Percentiles rank a stretch among this genome's conserved stretches.
Evolutionary conservation across 2,329 filamentous ascomycete genomes (phyloP).

Genomic region (Neocucurbitaria cava): DNA sequence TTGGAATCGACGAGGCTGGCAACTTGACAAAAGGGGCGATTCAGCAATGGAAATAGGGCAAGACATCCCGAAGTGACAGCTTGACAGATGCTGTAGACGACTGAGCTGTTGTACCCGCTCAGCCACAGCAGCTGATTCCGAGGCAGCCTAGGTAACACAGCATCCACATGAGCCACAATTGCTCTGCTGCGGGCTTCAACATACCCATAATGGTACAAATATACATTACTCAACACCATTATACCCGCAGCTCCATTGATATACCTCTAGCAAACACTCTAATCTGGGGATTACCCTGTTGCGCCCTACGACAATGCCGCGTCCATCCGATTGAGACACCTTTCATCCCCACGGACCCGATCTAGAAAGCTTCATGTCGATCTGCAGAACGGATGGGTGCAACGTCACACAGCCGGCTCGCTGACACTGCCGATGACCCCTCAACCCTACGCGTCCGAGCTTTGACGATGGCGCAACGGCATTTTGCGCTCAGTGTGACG

Average conservation of each 20-base stretch:
- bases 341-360: conserved; percentile 14
- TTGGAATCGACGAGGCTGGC: conserved; percentile 8
- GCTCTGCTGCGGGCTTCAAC: neutral
- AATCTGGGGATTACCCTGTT: neutral
- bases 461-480: conserved; percentile 6
- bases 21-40: neutral
- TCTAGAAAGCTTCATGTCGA: conserved; percentile 20
- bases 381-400: conserved; percentile 24
- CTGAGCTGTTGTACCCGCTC: conserved; percentile 14
- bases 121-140: conserved; percentile 20
- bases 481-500: conserved; percentile 6
- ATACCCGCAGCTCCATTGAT: neutral
- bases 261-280: neutral
- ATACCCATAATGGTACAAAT: neutral
- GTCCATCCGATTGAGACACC: conserved; percentile 17
- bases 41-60: conserved; percentile 9
- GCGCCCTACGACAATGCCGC: conserved; percentile 2
- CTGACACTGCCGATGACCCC: conserved; percentile 24
- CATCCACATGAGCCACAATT: conserved; percentile 12
- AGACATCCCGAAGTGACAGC: conserved; percentile 29
- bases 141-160: conserved; percentile 26
- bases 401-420: conserved; percentile 26
- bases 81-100: conserved; percentile 22
- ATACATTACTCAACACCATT: neutral
- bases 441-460: conserved; percentile 8